These are phyloP conservation scores for Spinellus fusiger DNA, from an alignment of 192 early-diverging fungal species.

Conservation along the genomic window DNA sequence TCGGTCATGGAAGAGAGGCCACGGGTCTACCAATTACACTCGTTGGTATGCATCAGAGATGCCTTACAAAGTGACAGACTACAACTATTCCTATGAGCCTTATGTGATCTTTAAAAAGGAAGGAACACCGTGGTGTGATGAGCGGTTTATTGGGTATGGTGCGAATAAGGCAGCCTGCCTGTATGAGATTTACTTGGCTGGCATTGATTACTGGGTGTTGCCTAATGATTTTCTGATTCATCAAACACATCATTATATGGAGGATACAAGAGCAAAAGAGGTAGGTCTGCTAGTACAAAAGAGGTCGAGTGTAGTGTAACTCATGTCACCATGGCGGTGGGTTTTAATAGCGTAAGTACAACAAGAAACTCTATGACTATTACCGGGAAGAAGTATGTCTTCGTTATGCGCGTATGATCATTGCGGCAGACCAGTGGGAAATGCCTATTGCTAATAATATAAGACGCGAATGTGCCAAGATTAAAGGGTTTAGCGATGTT, in stretches of 20 bases:
- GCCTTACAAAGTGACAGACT: slow-evolving; percentile 45
- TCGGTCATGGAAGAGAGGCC: slow-evolving; percentile 42
- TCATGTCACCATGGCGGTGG: not conserved
- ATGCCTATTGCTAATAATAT: slow-evolving; percentile 37
- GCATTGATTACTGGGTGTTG: slow-evolving; percentile 52
- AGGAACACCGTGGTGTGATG: slow-evolving; percentile 52
- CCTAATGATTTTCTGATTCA: slow-evolving; percentile 54
- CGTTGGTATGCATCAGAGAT: slow-evolving; percentile 39
- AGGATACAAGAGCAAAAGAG: slow-evolving; percentile 50
- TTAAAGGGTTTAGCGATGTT: slow-evolving; percentile 43
- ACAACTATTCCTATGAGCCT: slow-evolving; percentile 55
- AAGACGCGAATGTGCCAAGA: slow-evolving; percentile 44
- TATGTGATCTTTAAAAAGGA: slow-evolving; percentile 53
- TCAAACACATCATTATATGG: slow-evolving; percentile 52
- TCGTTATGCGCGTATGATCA: slow-evolving; percentile 40
- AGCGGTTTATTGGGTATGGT: slow-evolving; percentile 57
- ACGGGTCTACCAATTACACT: slow-evolving; percentile 54
- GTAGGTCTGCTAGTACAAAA: slow-evolving; percentile 18
- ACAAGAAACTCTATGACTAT: slow-evolving; percentile 49
- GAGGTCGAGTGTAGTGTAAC: not conserved
- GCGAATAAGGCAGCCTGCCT: slow-evolving; percentile 59
- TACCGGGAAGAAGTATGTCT: slow-evolving; percentile 50
- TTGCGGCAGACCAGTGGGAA: slow-evolving; percentile 35
- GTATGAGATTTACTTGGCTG: slow-evolving; percentile 53
- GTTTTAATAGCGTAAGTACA: slow-evolving; percentile 43